Evolutionary conservation across 176 grass and related monocot species (phyloP).

Genomic region (Oryza australiensis): DNA sequence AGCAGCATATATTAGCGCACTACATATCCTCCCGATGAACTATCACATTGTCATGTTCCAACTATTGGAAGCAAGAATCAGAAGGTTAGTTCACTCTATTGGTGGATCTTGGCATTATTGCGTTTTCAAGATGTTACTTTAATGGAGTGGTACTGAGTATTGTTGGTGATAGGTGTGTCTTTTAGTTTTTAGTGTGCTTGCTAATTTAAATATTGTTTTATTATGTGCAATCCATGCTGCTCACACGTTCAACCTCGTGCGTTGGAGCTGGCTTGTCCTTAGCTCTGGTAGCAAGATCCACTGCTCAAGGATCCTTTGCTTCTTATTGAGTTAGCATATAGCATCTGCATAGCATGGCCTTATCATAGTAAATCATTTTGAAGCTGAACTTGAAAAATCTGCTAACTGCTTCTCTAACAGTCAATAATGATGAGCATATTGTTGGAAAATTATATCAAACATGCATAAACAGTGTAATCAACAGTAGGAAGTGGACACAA

Average conservation of each 20-base stretch:
- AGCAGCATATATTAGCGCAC: background rate
- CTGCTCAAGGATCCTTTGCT: conserved; percentile 25
- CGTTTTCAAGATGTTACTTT: conserved; percentile 4
- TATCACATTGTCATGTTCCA: conserved; percentile 34
- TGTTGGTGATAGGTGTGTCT: background rate
- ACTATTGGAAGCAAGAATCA: conserved; percentile 34
- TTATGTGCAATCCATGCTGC: background rate
- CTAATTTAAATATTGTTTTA: conserved; percentile 13
- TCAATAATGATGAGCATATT: conserved; percentile 3
- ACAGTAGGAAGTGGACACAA: conserved; percentile 10
- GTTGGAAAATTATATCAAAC: background rate
- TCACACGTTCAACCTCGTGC: conserved; percentile 23
- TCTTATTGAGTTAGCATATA: conserved; percentile 27
- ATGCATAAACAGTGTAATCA: conserved; percentile 3
- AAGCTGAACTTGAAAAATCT: background rate
- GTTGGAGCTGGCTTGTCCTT: conserved; percentile 36
- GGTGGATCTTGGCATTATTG: conserved; percentile 20
- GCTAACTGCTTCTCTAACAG: background rate
- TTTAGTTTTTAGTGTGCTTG: background rate
- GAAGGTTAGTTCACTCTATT: conserved; percentile 29
- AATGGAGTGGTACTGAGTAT: conserved; percentile 1
- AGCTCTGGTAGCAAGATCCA: conserved; percentile 41
- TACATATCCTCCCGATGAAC: background rate
- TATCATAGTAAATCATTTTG: background rate
- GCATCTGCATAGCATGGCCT: conserved; percentile 34